These are phyloP conservation scores for Xylogone sp. DNA, from an alignment of 2,329 filamentous ascomycete species.

Conservation along the genomic window DNA sequence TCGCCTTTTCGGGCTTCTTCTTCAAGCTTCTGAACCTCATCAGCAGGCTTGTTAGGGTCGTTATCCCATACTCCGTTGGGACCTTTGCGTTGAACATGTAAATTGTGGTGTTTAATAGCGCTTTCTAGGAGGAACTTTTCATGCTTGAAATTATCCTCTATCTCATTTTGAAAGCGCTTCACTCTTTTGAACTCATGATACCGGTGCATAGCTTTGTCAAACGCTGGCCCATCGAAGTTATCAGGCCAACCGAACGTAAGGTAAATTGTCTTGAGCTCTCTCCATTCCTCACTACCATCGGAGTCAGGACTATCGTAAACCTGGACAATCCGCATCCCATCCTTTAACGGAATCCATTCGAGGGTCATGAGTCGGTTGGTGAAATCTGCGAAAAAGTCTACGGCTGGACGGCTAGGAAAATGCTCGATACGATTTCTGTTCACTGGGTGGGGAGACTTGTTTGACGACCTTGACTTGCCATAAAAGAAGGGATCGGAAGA, in stretches of 20 bases:
- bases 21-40: slow-evolving; percentile 4
- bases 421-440: slow-evolving; percentile 6
- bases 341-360: slow-evolving; percentile 9
- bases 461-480: no score
- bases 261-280: slow-evolving; percentile 5
- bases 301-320: neutral
- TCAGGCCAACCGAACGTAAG: slow-evolving; percentile 8
- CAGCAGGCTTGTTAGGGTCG: neutral
- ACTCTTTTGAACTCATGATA: slow-evolving; percentile 6
- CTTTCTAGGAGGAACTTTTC: neutral
- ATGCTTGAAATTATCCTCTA: neutral
- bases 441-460: neutral
- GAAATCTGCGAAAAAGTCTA: slow-evolving; percentile 8
- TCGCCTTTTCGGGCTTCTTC: neutral
- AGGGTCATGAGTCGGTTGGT: slow-evolving; percentile 6
- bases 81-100: neutral
- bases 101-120: neutral
- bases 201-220: slow-evolving; percentile 6
- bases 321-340: neutral
- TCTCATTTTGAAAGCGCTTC: neutral
- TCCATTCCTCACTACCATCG: neutral
- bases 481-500: no score
- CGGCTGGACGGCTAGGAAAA: slow-evolving; percentile 4
- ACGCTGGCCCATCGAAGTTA: slow-evolving; percentile 2
- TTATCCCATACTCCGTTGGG: slow-evolving; percentile 4